phyloP scores from a whole-genome alignment of 2,329 filamentous ascomycete genomes.

The Fusarium protoensiforme region DNA sequence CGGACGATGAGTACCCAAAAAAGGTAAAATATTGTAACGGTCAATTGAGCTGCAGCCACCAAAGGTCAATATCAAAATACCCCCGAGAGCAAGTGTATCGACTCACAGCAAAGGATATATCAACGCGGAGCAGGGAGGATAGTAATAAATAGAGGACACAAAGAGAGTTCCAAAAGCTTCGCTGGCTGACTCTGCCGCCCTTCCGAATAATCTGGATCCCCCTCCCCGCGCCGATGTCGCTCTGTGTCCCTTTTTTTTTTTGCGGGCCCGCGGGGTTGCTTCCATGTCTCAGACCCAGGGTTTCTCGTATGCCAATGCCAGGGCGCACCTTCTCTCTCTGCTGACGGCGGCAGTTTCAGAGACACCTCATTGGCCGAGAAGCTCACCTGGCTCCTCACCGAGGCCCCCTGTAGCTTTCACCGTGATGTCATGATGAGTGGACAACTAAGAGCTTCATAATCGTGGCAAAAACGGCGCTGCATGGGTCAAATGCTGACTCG shows the following conservation, averaged over 20 bases:
- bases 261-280: slow-evolving; percentile 30
- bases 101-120: slow-evolving; percentile 7
- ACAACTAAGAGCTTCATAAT: background rate
- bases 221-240: slow-evolving; percentile 39
- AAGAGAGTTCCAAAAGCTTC: background rate
- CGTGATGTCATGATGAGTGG: slow-evolving; percentile 33
- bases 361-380: slow-evolving; percentile 26
- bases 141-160: background rate
- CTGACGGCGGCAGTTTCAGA: slow-evolving; percentile 10
- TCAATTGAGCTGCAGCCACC: background rate
- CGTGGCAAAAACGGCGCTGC: background rate
- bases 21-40: background rate
- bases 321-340: background rate
- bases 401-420: background rate
- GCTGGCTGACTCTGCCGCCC: slow-evolving; percentile 1
- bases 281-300: slow-evolving; percentile 2
- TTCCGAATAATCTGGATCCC: background rate
- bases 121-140: background rate
- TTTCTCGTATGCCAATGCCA: slow-evolving; percentile 17
- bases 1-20: background rate
- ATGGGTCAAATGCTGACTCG: background rate
- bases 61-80: slow-evolving; percentile 1
- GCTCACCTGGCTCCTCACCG: background rate
- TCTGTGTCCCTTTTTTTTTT: background rate
- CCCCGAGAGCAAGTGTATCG: background rate